Base-by-base conservation (phyloP, 257 asterid species). In the Nemophila menziesii region DNA sequence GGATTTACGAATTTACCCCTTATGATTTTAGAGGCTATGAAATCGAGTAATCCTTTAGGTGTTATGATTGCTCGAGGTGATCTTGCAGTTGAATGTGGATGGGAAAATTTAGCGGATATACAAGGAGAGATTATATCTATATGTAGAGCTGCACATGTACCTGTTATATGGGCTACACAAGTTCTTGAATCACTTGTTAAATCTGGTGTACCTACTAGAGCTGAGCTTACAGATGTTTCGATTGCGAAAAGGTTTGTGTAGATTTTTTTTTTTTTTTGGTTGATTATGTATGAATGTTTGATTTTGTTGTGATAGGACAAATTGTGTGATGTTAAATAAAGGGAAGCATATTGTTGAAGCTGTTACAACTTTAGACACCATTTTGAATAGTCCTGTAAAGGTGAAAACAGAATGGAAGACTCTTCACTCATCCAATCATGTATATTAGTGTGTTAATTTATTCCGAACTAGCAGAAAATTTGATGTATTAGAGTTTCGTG, bases 1-100 rank as follows among this genome's bases (percentile, higher is more conserved):
- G 92, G 82, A 46, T 62, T 72, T 21, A 78, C 75, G 72, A 79
- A 73, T 20, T 37, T 79, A 52, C 86, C 92, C 0, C 66, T 75
- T 26, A 46, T 79, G 45, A 46, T 79, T 36, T 49, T 79, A 36
- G 92, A 79, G 68, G 80, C 82, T 7, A 73, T 79, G 86, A 79
- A 73, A 61, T 64, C 44, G 43, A 50, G 68, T 11, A 79, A 79
- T 39, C 82, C 80, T 11, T 53, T 79, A 33, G 86, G 92, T 4
- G 75, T 79, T 46, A 79, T 79, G 92, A 70, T 79, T 37, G 92
- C 92, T 36, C 64, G 92, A 67, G 92, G 92, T 17, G 92, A 79
- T 63, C 92, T 79, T 17, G 92, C 92, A 3, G 92, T 79, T 54
- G 92, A 79, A 56, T 79, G 92, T 29, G 92, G 86, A 48, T 79